Evolutionary conservation across 306 rosid species (phyloP).

Genomic region (Cucurbita pepo): DNA sequence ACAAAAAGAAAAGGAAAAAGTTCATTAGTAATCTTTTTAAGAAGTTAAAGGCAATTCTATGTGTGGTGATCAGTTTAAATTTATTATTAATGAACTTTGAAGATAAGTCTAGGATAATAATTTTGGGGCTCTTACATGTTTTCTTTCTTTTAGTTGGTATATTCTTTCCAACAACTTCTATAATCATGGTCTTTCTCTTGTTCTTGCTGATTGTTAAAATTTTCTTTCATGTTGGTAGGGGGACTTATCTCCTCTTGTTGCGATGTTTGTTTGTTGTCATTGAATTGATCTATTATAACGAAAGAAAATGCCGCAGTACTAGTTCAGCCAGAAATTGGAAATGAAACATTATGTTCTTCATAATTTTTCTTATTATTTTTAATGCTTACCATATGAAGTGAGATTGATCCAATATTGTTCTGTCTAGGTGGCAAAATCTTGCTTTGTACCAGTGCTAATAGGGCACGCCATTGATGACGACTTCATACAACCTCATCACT

Average conservation of each 20-base stretch:
- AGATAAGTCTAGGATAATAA: background rate
- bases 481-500: slow-evolving; percentile 85
- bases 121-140: background rate
- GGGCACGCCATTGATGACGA: slow-evolving; percentile 95
- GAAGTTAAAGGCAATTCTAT: background rate
- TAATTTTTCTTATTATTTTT: background rate
- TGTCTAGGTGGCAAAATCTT: slow-evolving; percentile 68
- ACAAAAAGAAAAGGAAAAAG: background rate
- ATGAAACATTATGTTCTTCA: background rate
- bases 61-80: background rate
- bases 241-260: background rate
- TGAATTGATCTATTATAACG: background rate
- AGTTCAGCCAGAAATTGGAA: background rate
- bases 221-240: background rate
- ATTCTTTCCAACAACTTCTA: background rate
- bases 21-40: background rate
- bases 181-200: background rate
- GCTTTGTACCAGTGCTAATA: slow-evolving; percentile 66
- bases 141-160: background rate
- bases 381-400: background rate
- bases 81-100: background rate
- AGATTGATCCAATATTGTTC: slow-evolving; percentile 5
- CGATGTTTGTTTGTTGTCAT: background rate
- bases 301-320: background rate
- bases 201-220: background rate